Conservation (phyloP, 2,329 filamentous ascomycete genomes). For the Knufia fluminis region DNA sequence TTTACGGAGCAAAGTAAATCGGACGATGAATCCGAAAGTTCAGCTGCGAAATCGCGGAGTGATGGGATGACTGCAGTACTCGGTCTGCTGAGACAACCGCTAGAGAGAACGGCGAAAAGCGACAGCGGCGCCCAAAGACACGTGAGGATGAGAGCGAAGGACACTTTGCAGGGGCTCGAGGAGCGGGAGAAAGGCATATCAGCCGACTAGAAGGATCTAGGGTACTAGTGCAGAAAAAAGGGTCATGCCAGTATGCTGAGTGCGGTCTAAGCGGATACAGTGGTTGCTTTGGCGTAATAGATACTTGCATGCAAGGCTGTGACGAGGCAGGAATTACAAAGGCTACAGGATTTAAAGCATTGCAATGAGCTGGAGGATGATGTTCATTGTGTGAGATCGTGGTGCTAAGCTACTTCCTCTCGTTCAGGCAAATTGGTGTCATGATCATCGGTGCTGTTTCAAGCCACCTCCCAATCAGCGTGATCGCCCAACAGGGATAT, state of each 20-base stretch:
- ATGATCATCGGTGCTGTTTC: conserved; percentile 20
- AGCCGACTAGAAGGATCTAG: background rate
- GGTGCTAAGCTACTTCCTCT: background rate
- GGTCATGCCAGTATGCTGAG: no score
- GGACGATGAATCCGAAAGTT: background rate
- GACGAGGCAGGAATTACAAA: no score
- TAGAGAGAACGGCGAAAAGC: background rate
- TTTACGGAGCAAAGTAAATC: background rate
- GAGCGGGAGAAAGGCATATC: background rate
- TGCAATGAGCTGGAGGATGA: background rate
- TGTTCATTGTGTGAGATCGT: background rate
- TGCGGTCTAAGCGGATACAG: no score
- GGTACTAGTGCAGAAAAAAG: no score
- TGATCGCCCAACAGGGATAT: background rate
- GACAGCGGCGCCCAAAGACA: conserved; percentile 7
- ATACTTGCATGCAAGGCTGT: no score
- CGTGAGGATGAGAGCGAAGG: conserved; percentile 6
- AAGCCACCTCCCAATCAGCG: conserved; percentile 21
- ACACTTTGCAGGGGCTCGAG: background rate
- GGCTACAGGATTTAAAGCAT: no score
- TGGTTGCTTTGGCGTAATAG: no score
- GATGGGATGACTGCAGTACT: background rate
- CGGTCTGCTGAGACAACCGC: background rate
- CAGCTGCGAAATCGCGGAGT: background rate
- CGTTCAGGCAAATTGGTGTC: background rate